A percentile compares a stretch with the other conserved stretches of the same genome.
Conservation (phyloP, 257 asterid species). For the Solanum phureja region DNA sequence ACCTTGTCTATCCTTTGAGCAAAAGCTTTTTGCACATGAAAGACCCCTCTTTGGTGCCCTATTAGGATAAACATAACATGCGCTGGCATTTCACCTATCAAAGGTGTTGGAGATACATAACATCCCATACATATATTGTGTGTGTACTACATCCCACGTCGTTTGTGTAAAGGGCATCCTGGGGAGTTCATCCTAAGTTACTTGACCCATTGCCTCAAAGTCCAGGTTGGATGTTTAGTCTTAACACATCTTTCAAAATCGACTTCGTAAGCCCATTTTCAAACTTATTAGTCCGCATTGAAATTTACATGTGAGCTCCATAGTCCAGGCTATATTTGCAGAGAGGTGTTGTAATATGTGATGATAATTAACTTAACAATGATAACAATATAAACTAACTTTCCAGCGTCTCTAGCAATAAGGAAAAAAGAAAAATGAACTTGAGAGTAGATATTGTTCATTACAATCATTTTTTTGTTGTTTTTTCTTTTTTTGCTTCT, state of each 20-base stretch:
- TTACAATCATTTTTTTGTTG: neutral
- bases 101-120: neutral
- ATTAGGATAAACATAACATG: neutral
- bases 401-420: neutral
- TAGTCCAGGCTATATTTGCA: neutral
- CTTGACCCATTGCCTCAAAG: neutral
- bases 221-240: neutral
- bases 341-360: neutral
- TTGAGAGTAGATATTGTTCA: neutral
- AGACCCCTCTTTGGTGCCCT: neutral
- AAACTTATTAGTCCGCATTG: neutral
- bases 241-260: neutral
- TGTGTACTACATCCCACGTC: neutral
- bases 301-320: neutral
- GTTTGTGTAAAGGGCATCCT: neutral
- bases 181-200: neutral
- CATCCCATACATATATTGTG: neutral
- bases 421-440: neutral
- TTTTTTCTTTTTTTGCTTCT: neutral
- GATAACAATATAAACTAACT: neutral
- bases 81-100: neutral
- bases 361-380: neutral
- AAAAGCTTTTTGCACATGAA: neutral
- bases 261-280: neutral
- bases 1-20: neutral